Conservation (phyloP, 2,329 filamentous ascomycete genomes). For the Cordyceps militaris region DNA sequence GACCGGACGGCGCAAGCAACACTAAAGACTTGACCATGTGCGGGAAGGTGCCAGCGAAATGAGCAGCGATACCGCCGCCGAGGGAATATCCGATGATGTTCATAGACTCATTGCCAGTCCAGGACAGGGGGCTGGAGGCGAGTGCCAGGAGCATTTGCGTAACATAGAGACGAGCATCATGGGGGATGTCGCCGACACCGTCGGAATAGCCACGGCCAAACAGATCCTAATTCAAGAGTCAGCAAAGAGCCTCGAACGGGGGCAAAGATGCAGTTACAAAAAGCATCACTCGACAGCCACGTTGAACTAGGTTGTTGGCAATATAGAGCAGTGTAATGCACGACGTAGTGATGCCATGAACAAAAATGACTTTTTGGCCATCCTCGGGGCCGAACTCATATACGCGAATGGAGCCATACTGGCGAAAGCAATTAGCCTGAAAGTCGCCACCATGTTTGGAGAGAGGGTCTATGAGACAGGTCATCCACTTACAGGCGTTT, state of each 20-base stretch:
- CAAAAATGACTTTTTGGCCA: slow-evolving; percentile 66
- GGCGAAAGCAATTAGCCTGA: background rate
- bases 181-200: slow-evolving; percentile 56
- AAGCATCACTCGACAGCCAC: slow-evolving; percentile 72
- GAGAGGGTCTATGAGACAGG: background rate
- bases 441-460: background rate
- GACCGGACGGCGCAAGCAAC: slow-evolving; percentile 70
- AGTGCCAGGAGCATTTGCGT: slow-evolving; percentile 66
- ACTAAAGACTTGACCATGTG: slow-evolving; percentile 61
- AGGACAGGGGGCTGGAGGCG: slow-evolving; percentile 60
- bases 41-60: slow-evolving; percentile 69
- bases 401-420: slow-evolving; percentile 67
- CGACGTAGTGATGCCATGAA: slow-evolving; percentile 81
- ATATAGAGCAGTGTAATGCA: slow-evolving; percentile 65
- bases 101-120: slow-evolving; percentile 54
- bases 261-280: slow-evolving; percentile 42
- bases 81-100: slow-evolving; percentile 73
- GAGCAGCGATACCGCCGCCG: slow-evolving; percentile 69
- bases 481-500: slow-evolving; percentile 47
- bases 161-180: slow-evolving; percentile 67
- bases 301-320: slow-evolving; percentile 57
- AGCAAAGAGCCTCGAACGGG: background rate
- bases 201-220: slow-evolving; percentile 64
- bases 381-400: slow-evolving; percentile 76
- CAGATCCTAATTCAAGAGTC: slow-evolving; percentile 44